Conservation (phyloP, 768 basidiomycete genomes). For the Galerina sulciceps region DNA sequence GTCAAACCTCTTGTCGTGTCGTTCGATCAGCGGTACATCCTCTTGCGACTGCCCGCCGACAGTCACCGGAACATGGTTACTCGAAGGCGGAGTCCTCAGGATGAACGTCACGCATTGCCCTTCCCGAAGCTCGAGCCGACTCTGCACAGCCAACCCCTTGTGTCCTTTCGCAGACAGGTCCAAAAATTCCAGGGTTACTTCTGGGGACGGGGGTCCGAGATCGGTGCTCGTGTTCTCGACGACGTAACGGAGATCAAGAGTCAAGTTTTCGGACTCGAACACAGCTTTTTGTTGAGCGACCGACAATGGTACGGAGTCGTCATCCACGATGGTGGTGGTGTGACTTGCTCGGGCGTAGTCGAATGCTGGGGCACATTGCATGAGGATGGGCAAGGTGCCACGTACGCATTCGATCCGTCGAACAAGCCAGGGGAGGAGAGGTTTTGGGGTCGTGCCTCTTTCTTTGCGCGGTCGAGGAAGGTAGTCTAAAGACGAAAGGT, state of each 20-base stretch:
- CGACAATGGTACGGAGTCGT: slow-evolving; percentile 31
- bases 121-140: slow-evolving; percentile 69
- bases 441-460: slow-evolving; percentile 45
- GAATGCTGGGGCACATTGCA: slow-evolving; percentile 97
- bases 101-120: slow-evolving; percentile 93
- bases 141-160: slow-evolving; percentile 65
- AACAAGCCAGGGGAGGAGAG: slow-evolving; percentile 83
- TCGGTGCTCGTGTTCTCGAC: slow-evolving; percentile 47
- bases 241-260: slow-evolving; percentile 80
- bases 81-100: slow-evolving; percentile 65
- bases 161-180: slow-evolving; percentile 77
- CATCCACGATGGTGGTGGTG: slow-evolving; percentile 58
- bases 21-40: not conserved
- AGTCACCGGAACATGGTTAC: not conserved
- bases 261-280: slow-evolving; percentile 61
- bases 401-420: slow-evolving; percentile 88
- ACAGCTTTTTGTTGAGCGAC: slow-evolving; percentile 56
- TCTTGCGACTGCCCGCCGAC: not conserved
- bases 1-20: not conserved
- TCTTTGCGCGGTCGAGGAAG: slow-evolving; percentile 67
- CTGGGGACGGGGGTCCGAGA: slow-evolving; percentile 53
- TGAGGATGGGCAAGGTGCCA: slow-evolving; percentile 74
- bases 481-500: slow-evolving; percentile 54
- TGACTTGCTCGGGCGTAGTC: slow-evolving; percentile 87
- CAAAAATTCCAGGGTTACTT: slow-evolving; percentile 59